A percentile compares a stretch with the other conserved stretches of the same genome.
These are phyloP conservation scores for Gymnopus androsaceus DNA, from an alignment of 1,284 basidiomycete genomes.

Conservation along the genomic window DNA sequence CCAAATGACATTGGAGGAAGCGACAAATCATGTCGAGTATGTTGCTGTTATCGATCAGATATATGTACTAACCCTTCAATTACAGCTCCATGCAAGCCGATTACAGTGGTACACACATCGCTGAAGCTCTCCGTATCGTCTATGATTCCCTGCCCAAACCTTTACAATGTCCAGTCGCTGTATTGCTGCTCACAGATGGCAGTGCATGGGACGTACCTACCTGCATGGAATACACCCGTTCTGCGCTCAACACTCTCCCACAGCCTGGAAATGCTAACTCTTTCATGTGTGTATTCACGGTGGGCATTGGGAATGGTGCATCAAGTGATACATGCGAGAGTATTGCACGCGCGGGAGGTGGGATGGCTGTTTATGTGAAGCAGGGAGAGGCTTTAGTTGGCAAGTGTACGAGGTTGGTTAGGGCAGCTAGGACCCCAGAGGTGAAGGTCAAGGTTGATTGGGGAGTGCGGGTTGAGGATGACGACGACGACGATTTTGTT, in stretches of 20 bases:
- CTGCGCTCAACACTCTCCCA: not conserved
- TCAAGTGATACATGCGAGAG: slow-evolving; percentile 52
- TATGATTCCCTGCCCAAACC: slow-evolving; percentile 31
- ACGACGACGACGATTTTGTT: not conserved
- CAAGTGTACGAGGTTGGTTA: slow-evolving; percentile 6
- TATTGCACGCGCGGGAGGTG: slow-evolving; percentile 37
- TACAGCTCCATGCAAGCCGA: slow-evolving; percentile 28
- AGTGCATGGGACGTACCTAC: slow-evolving; percentile 36
- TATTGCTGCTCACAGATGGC: slow-evolving; percentile 60
- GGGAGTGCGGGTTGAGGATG: not conserved
- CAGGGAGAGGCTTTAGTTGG: not conserved
- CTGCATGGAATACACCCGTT: no score
- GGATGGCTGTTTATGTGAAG: slow-evolving; percentile 3
- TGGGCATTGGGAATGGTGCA: slow-evolving; percentile 54
- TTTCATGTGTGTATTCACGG: slow-evolving; percentile 49
- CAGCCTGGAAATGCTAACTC: slow-evolving; percentile 16
- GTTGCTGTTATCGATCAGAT: not conserved
- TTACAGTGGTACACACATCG: slow-evolving; percentile 51
- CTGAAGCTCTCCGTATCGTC: slow-evolving; percentile 37
- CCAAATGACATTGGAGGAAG: slow-evolving; percentile 20
- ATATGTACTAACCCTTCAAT: not conserved
- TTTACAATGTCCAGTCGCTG: slow-evolving; percentile 37
- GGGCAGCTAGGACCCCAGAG: not conserved
- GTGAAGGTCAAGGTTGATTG: not conserved
- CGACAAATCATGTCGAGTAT: slow-evolving; percentile 13